Evolutionary conservation across 2,329 filamentous ascomycete species (phyloP), one percentile per base, ranked within the genome.

Genomic region (Zymoseptoria ardabiliae): DNA sequence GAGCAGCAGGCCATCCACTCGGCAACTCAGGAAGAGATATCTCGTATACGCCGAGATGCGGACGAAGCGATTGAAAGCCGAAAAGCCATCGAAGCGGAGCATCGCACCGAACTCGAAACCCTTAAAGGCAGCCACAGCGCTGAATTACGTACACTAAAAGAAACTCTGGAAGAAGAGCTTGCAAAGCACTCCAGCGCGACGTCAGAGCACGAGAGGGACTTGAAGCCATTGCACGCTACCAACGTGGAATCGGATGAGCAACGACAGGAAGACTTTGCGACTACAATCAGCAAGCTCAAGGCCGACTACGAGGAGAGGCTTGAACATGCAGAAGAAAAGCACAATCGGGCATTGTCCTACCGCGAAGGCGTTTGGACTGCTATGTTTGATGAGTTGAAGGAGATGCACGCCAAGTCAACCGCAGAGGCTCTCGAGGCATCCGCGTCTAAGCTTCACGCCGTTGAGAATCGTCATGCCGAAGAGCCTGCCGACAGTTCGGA

Each of bases 341-440:
- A 69, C 41, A 61, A 62, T 41, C 20, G 54, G 49, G 56, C 62
- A 9, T 50, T 70, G 11, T 55, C 58, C 2, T 63, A 66, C 13
- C 61, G 59, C 35, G 67, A 70, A 13, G 49, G 35, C 11, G 25
- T 60, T 4, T 70, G 68, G 68, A 56, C 57, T 3, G 23, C 48
- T 6, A 66, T 63, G 53, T 54, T 70, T 58, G 23, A 60, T 6
- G 55, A 62, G 25, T 28, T 69, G 30, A 59, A 66, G 35, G 41
- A 50, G 19, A 54, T 64, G 45, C 66, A 68, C 59, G 57, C 41
- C 4, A 62, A 65, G 22, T 58, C 65, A 19, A 53, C 66, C 3
- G 54, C 59, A 19, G 54, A 62, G n/a, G 54, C 64, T 22, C 35
- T 56, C 19, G 53, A 55, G 10, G 56, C 55, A 10, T 55, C 56